Base-by-base conservation (phyloP, 2,329 filamentous ascomycete species). In the Aspergillus terreus region DNA sequence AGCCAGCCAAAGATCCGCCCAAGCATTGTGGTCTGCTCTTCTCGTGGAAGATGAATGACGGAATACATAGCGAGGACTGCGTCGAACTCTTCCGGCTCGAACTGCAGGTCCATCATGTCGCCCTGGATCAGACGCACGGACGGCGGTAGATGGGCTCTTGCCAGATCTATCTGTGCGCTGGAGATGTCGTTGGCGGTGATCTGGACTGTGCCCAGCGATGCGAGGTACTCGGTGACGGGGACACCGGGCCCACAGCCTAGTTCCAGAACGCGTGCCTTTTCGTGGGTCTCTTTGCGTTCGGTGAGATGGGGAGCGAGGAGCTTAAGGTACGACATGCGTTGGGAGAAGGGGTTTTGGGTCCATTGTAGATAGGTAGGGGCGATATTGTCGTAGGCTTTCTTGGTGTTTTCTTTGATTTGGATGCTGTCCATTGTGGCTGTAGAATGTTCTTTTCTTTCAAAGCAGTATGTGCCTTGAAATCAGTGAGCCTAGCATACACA, bases 51-150 rank as follows among this genome's bases (percentile, higher is more conserved):
- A 57, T 83, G 81, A 47, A 82, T 76, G 47, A 84, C 62, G 32
- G 76, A 80, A 63, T 81, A 83, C 58, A 83, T 75, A 0, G 67
- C 80, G 1, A 78, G 58, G 1, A 82, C 72, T 4, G 75, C 78
- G 51, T 82, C 74, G 50, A 83, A 71, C 0, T 68, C 67, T 0
- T 42, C 62, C 0, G 56, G 51, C 0, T 50, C 52, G 52, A 77
- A 75, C 1, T 61, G 48, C 1, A 78, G 61, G 0, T 51, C 54
- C 51, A 71, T 64, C 76, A 78, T 78, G 49, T 78, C 75, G 2
- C 70, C 73, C 14, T 66, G 56, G 3, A 70, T 52, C 1, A 73
- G 58, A 6, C 52, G 51, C n/a, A 68, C 60, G 1, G 57, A 53
- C 1, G 49, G 23, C 3, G 59, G 52, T 3, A 70, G 59, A 3